phyloP scores from a whole-genome alignment of 2,329 filamentous ascomycete genomes.

The Trichoderma sp. region DNA sequence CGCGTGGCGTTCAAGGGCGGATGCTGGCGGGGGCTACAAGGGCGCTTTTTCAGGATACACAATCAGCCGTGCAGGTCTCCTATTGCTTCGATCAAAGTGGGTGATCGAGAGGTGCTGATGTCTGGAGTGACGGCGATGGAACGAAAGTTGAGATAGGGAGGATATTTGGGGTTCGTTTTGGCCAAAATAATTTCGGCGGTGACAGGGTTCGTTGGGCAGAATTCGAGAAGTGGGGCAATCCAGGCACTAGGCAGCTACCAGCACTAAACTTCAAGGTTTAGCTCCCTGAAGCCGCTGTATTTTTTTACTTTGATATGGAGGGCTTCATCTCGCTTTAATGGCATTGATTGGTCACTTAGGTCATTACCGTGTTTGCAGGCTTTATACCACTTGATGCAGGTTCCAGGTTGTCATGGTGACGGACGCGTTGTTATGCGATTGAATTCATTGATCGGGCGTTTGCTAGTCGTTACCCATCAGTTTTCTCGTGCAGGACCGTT shows the following conservation, averaged over 20 bases:
- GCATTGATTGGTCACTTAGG: no score
- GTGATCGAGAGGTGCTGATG: conserved; percentile 1
- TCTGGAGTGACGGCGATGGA: neutral
- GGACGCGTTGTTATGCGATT: neutral
- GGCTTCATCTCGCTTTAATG: neutral
- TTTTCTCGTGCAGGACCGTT: no score
- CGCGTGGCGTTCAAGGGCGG: neutral
- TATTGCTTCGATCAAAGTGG: neutral
- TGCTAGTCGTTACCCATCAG: neutral
- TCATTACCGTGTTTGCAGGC: neutral
- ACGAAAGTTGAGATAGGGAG: neutral
- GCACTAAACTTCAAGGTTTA: no score
- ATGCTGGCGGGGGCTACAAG: neutral
- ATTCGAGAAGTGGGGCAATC: neutral
- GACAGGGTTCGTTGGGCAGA: conserved; percentile 8
- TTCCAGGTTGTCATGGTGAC: neutral
- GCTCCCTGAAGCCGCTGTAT: neutral
- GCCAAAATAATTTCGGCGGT: conserved; percentile 8
- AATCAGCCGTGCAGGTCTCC: neutral
- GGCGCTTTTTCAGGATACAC: neutral
- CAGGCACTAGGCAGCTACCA: neutral
- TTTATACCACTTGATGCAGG: neutral
- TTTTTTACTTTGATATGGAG: neutral
- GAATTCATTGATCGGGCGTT: neutral
- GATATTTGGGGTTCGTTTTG: neutral